Evolutionary conservation across 306 rosid species (phyloP).

Genomic region (Cicer chorassanicum): DNA sequence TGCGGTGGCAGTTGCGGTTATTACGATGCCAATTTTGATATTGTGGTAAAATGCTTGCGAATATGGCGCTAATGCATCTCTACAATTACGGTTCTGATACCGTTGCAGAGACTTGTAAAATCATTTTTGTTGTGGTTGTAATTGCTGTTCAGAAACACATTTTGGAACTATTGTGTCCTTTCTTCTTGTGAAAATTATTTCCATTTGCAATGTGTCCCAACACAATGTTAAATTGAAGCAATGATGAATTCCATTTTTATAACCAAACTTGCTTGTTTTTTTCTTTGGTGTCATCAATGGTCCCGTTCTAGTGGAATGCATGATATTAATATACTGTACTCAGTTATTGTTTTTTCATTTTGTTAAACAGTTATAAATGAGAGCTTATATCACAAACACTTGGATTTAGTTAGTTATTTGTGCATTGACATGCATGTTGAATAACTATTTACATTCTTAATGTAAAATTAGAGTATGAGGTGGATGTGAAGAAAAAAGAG

Average conservation of each 20-base stretch:
- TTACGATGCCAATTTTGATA: too few species aligned
- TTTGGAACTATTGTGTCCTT: not conserved
- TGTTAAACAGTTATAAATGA: not conserved
- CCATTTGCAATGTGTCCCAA: conserved; percentile 6
- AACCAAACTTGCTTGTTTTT: not conserved
- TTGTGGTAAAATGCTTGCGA: too few species aligned
- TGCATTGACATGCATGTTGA: not conserved
- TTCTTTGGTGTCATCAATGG: conserved; percentile 14
- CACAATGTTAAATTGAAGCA: conserved; percentile 6
- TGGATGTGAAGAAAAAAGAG: conserved; percentile 14
- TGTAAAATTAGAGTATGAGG: not conserved
- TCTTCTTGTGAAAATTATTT: not conserved
- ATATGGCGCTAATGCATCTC: too few species aligned
- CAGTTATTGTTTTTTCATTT: not conserved
- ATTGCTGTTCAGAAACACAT: too few species aligned
- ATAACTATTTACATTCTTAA: not conserved
- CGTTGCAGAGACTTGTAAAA: too few species aligned
- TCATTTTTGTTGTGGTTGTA: too few species aligned
- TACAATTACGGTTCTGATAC: too few species aligned
- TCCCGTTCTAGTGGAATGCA: not conserved
- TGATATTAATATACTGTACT: not conserved
- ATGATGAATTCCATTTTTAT: not conserved
- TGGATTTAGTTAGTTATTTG: not conserved
- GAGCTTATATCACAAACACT: conserved; percentile 1
- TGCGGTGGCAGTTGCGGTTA: too few species aligned